Evolutionary conservation across 305 asterid species (phyloP).

Genomic region (Ilex paraguariensis): DNA sequence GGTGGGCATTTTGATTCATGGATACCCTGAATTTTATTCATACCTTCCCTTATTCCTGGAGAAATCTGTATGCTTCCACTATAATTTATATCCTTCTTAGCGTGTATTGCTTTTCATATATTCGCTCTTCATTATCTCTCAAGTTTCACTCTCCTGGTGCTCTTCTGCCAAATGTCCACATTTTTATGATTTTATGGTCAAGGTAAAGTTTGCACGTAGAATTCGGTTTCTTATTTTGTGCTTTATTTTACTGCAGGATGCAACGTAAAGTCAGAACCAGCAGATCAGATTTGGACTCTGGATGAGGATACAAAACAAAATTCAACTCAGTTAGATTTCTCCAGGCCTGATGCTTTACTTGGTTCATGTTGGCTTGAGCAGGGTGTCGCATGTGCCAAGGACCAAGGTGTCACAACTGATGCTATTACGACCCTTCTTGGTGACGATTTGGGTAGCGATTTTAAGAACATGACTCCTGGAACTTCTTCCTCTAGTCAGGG

Average conservation of each 20-base stretch:
- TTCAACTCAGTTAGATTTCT: constrained; percentile 13
- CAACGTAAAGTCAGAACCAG: neutral
- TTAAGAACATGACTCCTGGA: constrained; percentile 17
- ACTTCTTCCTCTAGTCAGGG: constrained; percentile 19
- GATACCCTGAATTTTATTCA: too few species aligned
- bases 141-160: too few species aligned
- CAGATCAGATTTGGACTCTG: constrained; percentile 30
- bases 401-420: constrained; percentile 19
- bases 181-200: neutral
- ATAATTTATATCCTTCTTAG: too few species aligned
- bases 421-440: constrained; percentile 22
- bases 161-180: too few species aligned
- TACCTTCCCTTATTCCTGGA: neutral
- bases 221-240: neutral
- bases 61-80: neutral
- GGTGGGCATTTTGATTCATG: constrained; percentile 22
- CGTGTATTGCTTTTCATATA: neutral
- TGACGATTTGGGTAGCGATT: constrained; percentile 24
- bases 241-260: neutral
- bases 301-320: constrained; percentile 14
- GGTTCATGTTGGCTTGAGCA: constrained; percentile 43
- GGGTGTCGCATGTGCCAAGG: constrained; percentile 17
- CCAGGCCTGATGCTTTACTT: constrained; percentile 37
- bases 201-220: too few species aligned
- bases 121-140: too few species aligned